Conservation (phyloP, 2,329 filamentous ascomycete species). For the Monosporascus sp. region DNA sequence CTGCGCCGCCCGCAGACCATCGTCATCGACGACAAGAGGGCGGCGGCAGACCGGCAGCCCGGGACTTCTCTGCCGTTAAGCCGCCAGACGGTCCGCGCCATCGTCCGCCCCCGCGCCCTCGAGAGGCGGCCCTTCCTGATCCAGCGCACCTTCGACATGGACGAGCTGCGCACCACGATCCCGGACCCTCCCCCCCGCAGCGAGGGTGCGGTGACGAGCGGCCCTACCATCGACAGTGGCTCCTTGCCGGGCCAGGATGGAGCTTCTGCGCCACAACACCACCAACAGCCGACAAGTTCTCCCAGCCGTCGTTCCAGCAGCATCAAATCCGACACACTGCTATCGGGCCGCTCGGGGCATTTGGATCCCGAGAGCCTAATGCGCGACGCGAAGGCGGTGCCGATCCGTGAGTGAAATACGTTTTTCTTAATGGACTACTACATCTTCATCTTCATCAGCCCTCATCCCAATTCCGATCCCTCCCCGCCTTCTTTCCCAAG, state of each 20-base stretch:
- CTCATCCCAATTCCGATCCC: background rate
- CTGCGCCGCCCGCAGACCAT: constrained; percentile 30
- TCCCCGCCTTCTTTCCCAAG: background rate
- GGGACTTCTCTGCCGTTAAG: constrained; percentile 4
- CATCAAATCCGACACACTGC: constrained; percentile 13
- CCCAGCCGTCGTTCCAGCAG: constrained; percentile 19
- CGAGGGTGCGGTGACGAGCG: background rate
- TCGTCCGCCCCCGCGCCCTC: constrained; percentile 35
- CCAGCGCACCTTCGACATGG: constrained; percentile 45
- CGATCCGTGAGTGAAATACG: constrained; percentile 38
- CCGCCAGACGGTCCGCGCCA: constrained; percentile 36
- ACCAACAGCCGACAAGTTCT: background rate
- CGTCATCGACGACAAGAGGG: constrained; percentile 1
- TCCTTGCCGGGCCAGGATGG: background rate
- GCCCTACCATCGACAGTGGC: background rate
- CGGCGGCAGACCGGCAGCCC: background rate
- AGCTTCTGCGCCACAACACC: too few species aligned
- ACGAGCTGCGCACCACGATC: constrained; percentile 42
- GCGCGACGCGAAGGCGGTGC: constrained; percentile 32
- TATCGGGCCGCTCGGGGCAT: constrained; percentile 1
- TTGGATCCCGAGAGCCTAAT: constrained; percentile 17
- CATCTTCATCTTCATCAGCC: background rate
- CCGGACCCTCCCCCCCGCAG: constrained; percentile 25
- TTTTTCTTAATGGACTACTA: too few species aligned
- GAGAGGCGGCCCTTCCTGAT: constrained; percentile 42